phyloP scores from a whole-genome alignment of 148 eudicot species.

The Arbutus unedo region DNA sequence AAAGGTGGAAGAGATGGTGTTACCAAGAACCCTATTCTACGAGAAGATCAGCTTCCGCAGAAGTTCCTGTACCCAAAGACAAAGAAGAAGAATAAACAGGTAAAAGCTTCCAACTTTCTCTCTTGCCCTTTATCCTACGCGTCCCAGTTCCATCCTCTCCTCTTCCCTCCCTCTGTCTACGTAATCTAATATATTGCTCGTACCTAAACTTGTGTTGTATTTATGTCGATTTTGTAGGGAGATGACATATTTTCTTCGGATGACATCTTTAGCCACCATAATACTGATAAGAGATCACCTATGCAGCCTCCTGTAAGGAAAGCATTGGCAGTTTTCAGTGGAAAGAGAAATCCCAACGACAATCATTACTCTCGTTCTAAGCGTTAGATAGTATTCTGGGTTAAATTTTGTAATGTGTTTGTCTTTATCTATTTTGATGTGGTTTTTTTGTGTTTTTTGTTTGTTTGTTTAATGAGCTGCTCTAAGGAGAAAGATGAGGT shows the following conservation, averaged over 20 bases:
- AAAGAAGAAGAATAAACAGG: slow-evolving; percentile 72
- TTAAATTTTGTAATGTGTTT: background rate
- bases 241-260: slow-evolving; percentile 57
- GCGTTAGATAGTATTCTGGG: slow-evolving; percentile 26
- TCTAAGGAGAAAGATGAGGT: background rate
- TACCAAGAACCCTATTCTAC: slow-evolving; percentile 80
- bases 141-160: background rate
- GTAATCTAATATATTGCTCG: background rate
- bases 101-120: slow-evolving; percentile 12
- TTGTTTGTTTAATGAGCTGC: background rate
- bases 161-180: background rate
- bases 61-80: slow-evolving; percentile 65
- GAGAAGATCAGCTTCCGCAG: slow-evolving; percentile 88
- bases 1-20: slow-evolving; percentile 88
- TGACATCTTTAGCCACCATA: slow-evolving; percentile 53
- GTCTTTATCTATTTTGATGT: background rate
- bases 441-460: background rate
- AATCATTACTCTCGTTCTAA: slow-evolving; percentile 72
- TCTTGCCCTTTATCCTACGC: background rate
- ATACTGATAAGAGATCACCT: slow-evolving; percentile 59
- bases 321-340: slow-evolving; percentile 79
- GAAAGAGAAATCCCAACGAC: slow-evolving; percentile 90
- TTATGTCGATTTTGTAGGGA: slow-evolving; percentile 31
- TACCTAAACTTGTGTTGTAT: background rate
- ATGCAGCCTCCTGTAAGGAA: slow-evolving; percentile 77